Conservation (phyloP, 371 early-diverging fungal genomes). For the Mortierella sp. region DNA sequence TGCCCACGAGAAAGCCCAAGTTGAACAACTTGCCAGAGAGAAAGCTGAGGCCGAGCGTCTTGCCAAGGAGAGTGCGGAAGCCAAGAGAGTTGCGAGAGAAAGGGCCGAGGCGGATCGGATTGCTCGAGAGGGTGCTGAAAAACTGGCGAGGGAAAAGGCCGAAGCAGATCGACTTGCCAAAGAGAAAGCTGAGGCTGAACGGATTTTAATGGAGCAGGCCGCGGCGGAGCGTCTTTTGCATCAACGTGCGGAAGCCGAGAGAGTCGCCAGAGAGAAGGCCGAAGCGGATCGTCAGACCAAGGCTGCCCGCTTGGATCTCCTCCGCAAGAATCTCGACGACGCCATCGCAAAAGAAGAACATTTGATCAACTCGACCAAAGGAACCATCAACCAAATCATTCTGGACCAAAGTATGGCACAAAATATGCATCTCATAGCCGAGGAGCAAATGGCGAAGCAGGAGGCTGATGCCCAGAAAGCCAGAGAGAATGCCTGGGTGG, state of each 20-base stretch:
- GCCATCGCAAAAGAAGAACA: background rate
- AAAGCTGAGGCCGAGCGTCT: background rate
- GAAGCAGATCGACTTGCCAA: slow-evolving; percentile 14
- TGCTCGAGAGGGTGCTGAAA: slow-evolving; percentile 1
- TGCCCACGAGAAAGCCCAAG: slow-evolving; percentile 6
- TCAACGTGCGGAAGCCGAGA: slow-evolving; percentile 1
- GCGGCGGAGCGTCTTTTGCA: slow-evolving; percentile 4
- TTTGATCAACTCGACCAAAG: background rate
- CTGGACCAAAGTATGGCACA: background rate
- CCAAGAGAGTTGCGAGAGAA: slow-evolving; percentile 15
- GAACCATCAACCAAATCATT: background rate
- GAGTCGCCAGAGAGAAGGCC: slow-evolving; percentile 5
- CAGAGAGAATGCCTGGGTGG: slow-evolving; percentile 2
- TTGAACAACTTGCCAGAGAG: background rate
- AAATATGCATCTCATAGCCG: background rate
- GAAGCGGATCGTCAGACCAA: background rate
- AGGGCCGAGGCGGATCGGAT: slow-evolving; percentile 1
- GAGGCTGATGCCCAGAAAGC: background rate
- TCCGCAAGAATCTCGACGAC: background rate
- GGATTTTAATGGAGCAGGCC: background rate
- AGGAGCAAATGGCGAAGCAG: slow-evolving; percentile 12
- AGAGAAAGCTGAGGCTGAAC: slow-evolving; percentile 8
- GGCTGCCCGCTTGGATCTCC: background rate
- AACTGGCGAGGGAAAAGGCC: background rate
- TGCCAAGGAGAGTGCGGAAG: slow-evolving; percentile 4